Percentiles rank a stretch among this genome's conserved stretches.
phyloP scores from a whole-genome alignment of 73 alveolate species.

The Chromera velia region DNA sequence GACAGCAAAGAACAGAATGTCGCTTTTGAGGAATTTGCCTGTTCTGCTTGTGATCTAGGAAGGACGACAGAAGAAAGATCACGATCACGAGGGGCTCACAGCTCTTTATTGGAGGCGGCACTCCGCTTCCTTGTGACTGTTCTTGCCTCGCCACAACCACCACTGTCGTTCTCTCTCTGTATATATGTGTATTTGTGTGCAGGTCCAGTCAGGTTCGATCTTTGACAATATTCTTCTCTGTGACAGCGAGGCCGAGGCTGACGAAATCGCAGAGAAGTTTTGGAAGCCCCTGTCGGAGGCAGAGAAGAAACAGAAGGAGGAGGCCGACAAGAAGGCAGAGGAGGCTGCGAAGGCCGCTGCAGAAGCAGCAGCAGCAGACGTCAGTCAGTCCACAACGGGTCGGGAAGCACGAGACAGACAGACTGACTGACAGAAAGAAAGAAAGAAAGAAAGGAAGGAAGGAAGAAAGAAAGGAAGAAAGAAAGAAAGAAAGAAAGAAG shows the following conservation, averaged over 20 bases:
- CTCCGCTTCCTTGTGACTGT: too few species aligned
- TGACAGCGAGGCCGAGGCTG: constrained; percentile 18
- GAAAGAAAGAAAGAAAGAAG: background rate
- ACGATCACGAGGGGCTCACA: too few species aligned
- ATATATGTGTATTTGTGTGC: background rate
- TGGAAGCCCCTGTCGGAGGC: background rate
- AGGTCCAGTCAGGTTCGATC: constrained; percentile 17
- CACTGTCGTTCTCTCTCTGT: background rate
- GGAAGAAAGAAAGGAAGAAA: background rate
- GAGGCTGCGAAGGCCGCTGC: background rate
- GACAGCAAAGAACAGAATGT: too few species aligned
- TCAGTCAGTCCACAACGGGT: too few species aligned
- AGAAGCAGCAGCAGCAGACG: background rate
- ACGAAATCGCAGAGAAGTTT: constrained; percentile 4
- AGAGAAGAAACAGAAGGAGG: constrained; percentile 10
- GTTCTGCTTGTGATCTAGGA: too few species aligned
- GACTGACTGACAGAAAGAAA: background rate
- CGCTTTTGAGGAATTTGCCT: too few species aligned
- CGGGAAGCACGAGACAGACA: background rate
- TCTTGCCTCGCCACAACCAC: too few species aligned
- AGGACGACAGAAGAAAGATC: too few species aligned
- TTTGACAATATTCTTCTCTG: constrained; percentile 16
- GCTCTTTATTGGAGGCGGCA: too few species aligned
- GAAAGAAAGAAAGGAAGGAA: background rate
- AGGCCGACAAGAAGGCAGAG: background rate